These are phyloP conservation scores for Phlyctochytrium arcticum DNA, from an alignment of 192 early-diverging fungal species.

Conservation along the genomic window DNA sequence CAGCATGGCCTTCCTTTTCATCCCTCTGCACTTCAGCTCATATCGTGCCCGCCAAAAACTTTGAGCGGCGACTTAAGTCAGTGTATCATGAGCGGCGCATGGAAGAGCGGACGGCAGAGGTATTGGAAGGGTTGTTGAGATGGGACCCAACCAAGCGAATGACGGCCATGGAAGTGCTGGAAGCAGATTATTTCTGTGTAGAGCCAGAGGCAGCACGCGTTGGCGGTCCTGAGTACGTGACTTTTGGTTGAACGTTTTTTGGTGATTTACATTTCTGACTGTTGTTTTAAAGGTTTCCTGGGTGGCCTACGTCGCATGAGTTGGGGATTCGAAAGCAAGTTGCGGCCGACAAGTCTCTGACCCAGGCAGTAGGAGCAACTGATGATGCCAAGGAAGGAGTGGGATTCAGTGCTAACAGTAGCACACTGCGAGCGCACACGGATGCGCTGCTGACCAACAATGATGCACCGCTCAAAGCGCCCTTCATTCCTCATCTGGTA, in stretches of 20 bases:
- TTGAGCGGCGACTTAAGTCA: not conserved
- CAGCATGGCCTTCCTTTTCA: conserved; percentile 68
- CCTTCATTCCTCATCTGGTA: not conserved
- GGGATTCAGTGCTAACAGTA: not conserved
- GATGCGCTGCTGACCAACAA: conserved; percentile 1
- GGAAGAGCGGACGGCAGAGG: conserved; percentile 6
- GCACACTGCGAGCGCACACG: not conserved
- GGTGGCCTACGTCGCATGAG: conserved; percentile 37
- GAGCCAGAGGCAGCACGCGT: conserved; percentile 24
- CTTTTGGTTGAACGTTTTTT: not conserved
- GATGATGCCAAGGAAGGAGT: not conserved
- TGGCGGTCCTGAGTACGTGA: conserved; percentile 28
- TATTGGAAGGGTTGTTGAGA: conserved; percentile 74
- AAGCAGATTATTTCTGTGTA: conserved; percentile 69
- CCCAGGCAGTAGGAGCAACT: too few species aligned
- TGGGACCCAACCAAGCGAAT: conserved; percentile 72
- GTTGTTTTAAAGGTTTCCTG: conserved; percentile 19
- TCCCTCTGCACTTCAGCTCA: not conserved
- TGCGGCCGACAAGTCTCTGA: conserved; percentile 3
- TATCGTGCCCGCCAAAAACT: not conserved
- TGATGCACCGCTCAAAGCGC: not conserved
- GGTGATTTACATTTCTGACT: not conserved
- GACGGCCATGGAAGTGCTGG: conserved; percentile 70
- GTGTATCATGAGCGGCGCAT: not conserved
- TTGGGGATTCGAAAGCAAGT: conserved; percentile 13